Base-by-base conservation (phyloP, 257 asterid genomes). In the Gentiana macrophylla region DNA sequence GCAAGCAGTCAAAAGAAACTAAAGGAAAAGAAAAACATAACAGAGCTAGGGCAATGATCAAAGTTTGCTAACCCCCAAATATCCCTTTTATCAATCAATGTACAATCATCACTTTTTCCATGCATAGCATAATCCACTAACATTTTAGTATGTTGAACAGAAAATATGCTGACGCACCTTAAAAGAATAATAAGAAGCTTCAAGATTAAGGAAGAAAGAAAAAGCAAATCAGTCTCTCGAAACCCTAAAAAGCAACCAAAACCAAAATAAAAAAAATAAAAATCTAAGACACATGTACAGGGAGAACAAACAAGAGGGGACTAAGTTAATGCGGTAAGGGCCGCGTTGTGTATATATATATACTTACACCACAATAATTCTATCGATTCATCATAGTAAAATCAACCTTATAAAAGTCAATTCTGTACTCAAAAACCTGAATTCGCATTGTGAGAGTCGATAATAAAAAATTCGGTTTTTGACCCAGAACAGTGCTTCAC, bases 201-300 rank as follows among this genome's bases (percentile, higher is more conserved):
- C 70, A 77, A 79, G 86, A 77, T 72, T 84, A 89, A 89, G 97
- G 61, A 81, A 79, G 60, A 68, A 68, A 64, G 5, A 41, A 41
- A 3, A 60, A 67, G 66, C 62, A 53, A 48, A 63, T n/a, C 12
- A 41, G 15, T 65, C 68, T 53, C 76, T 78, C 72, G 71, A 84
- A 77, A 82, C 83, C 78, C 85, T 77, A 80, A 78, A 84, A 80
- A 82, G 83, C 71, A 79, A 69, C 63, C 24, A 70, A 73, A 80
- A 84, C 85, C 86, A 84, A 86, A 75, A 15, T 35, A 61, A 24
- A 24, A 24, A 24, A 24, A 24, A 24, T 24, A 24, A 24, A 0
- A 24, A 24, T 24, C 24, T 24, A 24, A 24, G 24, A 24, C 24
- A 24, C 24, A 77, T 41, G 46, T 5, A 77, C 72, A 75, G 76